Evolutionary conservation across 2,329 filamentous ascomycete species (phyloP).

Genomic region (Cucurbitaria berberidis): DNA sequence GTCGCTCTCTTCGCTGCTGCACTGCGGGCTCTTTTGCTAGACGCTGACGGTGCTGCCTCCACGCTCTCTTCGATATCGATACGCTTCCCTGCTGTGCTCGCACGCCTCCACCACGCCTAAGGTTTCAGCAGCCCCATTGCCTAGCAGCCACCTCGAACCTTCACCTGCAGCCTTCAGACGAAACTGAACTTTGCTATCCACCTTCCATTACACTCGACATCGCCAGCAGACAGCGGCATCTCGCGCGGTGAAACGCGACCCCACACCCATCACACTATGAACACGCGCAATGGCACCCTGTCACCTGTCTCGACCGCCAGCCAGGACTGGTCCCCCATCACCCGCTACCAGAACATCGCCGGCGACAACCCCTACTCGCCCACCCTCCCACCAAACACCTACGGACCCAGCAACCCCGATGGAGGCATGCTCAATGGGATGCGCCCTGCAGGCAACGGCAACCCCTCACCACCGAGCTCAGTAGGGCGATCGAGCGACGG

Average conservation of each 20-base stretch:
- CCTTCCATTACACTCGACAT: constrained; percentile 18
- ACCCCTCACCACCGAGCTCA: constrained; percentile 86
- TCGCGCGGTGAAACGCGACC: constrained; percentile 31
- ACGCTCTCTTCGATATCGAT: constrained; percentile 27
- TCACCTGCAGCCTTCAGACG: constrained; percentile 6
- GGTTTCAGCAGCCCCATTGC: constrained; percentile 22
- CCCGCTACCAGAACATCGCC: constrained; percentile 45
- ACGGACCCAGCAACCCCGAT: constrained; percentile 46
- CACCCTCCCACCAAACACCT: constrained; percentile 42
- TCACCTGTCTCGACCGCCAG: constrained; percentile 50
- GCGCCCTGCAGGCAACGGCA: constrained; percentile 53
- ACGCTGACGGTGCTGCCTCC: constrained; percentile 23
- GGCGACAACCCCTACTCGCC: constrained; percentile 49
- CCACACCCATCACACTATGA: constrained; percentile 32
- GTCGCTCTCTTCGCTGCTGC: constrained; percentile 14
- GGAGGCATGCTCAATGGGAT: constrained; percentile 61
- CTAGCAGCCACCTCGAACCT: constrained; percentile 9
- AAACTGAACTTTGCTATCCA: constrained; percentile 6
- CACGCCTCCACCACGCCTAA: constrained; percentile 14
- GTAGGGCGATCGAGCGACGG: constrained; percentile 85
- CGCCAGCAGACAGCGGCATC: constrained; percentile 30
- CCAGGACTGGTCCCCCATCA: constrained; percentile 51
- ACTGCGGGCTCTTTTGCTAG: constrained; percentile 30
- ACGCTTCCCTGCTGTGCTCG: constrained; percentile 4
- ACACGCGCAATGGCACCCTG: constrained; percentile 48